Evolutionary conservation across 768 basidiomycete species (phyloP), one percentile per base, ranked within the genome.

Genomic region (Mrakia blollopis): DNA sequence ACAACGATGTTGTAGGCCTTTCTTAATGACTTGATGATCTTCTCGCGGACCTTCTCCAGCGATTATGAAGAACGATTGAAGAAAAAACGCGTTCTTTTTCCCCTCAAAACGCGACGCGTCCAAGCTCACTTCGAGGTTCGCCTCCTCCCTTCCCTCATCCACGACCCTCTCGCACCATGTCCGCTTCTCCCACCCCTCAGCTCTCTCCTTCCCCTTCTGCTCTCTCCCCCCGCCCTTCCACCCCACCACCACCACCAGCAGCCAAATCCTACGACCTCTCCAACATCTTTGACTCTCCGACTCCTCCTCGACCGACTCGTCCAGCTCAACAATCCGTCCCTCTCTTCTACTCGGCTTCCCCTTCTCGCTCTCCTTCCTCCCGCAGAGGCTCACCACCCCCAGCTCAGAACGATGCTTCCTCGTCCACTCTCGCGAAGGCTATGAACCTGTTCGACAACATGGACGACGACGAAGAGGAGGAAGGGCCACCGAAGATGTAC

Each of bases 221-320:
- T 30, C 30, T 30, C 30, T 30, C 44, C 11, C 39, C 68, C 11
- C 68, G 68, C 16, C 54, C 60, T 8, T 61, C 57, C 14, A 37
- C 72, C 1, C 72, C 72, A 14, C 72, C 72, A 14, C 72, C 72
- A 28, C 60, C 61, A 9, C 39, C 72, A 2, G 72, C 35, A 10
- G 18, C 44, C 30, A 28, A 21, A 18, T 13, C 28, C 13, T n/a
- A 16, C 18, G 79, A 73, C 57, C 79, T 82, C 8, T 60, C 72
- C 72, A 76, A 82, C 76, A 76, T 82, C 11, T 82, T 82, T 79
- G 80, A 81, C 65, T 80, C 81, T 2, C 81, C 81, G 11, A 79
- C 80, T 39, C 79, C 76, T 25, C 77, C 81, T 1, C 77, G 81
- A 7, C 79, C 79, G 1, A 54, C 76, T n/a, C 76, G 71, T 7